Percentiles rank a stretch among this genome's conserved stretches.
These are phyloP conservation scores for Myrica gale DNA, from an alignment of 306 rosid species.

Conservation along the genomic window DNA sequence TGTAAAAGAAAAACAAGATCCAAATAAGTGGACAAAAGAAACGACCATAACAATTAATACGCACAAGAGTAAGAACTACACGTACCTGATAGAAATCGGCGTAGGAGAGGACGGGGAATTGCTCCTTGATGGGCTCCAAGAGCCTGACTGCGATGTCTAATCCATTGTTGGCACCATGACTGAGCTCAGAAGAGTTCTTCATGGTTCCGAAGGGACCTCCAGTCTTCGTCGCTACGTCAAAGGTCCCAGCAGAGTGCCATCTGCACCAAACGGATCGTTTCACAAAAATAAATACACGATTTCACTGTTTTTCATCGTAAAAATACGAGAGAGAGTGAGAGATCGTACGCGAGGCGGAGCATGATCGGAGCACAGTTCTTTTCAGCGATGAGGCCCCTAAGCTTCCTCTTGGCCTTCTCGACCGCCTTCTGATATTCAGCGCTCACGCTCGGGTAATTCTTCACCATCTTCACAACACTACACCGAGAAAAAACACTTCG, in stretches of 20 bases:
- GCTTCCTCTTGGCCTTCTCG: conserved; percentile 88
- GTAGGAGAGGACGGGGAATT: conserved; percentile 64
- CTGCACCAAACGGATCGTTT: conserved; percentile 31
- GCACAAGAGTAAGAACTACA: not conserved
- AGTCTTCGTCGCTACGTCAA: conserved; percentile 54
- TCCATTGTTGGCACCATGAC: conserved; percentile 80
- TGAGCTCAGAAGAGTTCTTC: conserved; percentile 50
- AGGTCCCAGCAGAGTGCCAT: conserved; percentile 99
- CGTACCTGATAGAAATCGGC: conserved; percentile 91
- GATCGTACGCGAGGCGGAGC: conserved; percentile 78
- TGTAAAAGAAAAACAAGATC: not conserved
- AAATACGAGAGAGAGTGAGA: not conserved
- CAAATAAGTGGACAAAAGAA: not conserved
- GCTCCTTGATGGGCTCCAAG: conserved; percentile 82
- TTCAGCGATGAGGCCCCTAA: conserved; percentile 87
- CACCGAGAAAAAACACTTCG: not conserved
- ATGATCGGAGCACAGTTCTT: conserved; percentile 88
- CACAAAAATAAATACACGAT: not conserved
- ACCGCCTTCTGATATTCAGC: conserved; percentile 70
- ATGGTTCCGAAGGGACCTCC: conserved; percentile 99
- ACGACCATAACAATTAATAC: not conserved
- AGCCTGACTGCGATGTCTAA: conserved; percentile 90
- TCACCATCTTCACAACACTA: conserved; percentile 56
- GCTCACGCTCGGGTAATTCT: conserved; percentile 76
- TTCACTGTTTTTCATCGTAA: too few relatives aligned